Evolutionary conservation across 164 flowering plant species (phyloP).

Genomic region (Stephania yunnanensis): DNA sequence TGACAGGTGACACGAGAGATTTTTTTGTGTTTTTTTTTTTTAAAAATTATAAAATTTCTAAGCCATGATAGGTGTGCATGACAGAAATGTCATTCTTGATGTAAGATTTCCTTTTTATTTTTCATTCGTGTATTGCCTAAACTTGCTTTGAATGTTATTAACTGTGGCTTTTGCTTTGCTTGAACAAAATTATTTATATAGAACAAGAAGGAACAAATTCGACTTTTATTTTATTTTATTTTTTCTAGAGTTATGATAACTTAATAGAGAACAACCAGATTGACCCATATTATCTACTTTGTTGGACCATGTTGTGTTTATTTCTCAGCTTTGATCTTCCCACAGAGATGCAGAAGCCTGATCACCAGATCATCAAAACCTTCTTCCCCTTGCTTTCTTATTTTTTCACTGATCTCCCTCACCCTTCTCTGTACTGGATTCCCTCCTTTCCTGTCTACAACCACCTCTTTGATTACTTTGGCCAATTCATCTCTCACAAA

Average conservation of each 20-base stretch:
- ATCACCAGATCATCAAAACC: constrained; percentile 19
- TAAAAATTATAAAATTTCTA: not conserved
- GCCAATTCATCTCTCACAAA: constrained; percentile 20
- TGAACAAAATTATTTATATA: not conserved
- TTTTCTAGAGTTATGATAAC: not conserved
- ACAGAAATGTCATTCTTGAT: not conserved
- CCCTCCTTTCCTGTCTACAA: constrained; percentile 17
- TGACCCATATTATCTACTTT: not conserved
- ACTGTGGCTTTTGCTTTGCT: not conserved
- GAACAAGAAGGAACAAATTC: not conserved
- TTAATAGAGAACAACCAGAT: not conserved
- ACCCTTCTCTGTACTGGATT: constrained; percentile 16
- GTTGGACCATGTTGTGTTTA: not conserved
- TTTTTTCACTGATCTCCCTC: constrained; percentile 16
- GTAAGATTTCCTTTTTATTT: too few species aligned
- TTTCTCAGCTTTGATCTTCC: not conserved
- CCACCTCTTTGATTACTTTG: constrained; percentile 20
- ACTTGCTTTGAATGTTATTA: not conserved
- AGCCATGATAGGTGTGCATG: not conserved
- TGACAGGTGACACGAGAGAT: not conserved
- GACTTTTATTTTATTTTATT: not conserved
- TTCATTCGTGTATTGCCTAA: not conserved
- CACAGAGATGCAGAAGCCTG: constrained; percentile 10
- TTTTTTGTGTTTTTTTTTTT: not conserved
- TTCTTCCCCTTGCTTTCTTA: constrained; percentile 19